Evolutionary conservation across 2,329 filamentous ascomycete species (phyloP).

Genomic region (Aureobasidium sp.): DNA sequence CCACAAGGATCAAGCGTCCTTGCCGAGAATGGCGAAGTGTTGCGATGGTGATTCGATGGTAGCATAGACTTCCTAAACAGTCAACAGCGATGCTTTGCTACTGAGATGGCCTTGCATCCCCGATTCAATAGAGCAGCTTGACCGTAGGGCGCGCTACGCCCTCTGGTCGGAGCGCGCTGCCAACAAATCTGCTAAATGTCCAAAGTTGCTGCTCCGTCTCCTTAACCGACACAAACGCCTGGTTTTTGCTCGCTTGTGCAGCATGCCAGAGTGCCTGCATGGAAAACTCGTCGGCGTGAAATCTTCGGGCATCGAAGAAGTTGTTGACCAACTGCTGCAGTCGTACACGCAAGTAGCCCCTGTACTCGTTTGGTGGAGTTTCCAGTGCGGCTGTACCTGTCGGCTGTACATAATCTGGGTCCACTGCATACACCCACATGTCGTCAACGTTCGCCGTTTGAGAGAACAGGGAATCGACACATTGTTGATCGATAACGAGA

Average conservation of each 20-base stretch:
- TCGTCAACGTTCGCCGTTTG: background rate
- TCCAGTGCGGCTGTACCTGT: background rate
- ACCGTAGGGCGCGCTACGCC: background rate
- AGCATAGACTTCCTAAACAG: too few species aligned
- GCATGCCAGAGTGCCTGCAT: slow-evolving; percentile 10
- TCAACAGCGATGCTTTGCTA: too few species aligned
- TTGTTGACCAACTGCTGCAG: slow-evolving; percentile 15
- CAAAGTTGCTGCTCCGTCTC: background rate
- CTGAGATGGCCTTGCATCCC: background rate
- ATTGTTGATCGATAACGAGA: background rate
- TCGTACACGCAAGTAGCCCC: slow-evolving; percentile 13
- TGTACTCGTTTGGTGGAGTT: slow-evolving; percentile 7
- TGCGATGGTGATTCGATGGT: too few species aligned
- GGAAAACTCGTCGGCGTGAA: slow-evolving; percentile 9
- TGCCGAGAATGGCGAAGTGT: too few species aligned
- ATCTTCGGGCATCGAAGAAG: slow-evolving; percentile 10
- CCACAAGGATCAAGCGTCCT: too few species aligned
- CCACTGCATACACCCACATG: slow-evolving; percentile 12
- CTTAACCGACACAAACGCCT: slow-evolving; percentile 10
- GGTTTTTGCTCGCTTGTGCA: slow-evolving; percentile 8
- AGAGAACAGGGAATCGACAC: background rate
- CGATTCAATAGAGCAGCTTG: background rate
- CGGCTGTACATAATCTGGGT: slow-evolving; percentile 9
- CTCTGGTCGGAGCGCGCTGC: background rate
- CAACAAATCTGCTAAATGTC: background rate